Evolutionary conservation across 129 eudicot genomes (phyloP).

Genomic region (Sambucus nigra): DNA sequence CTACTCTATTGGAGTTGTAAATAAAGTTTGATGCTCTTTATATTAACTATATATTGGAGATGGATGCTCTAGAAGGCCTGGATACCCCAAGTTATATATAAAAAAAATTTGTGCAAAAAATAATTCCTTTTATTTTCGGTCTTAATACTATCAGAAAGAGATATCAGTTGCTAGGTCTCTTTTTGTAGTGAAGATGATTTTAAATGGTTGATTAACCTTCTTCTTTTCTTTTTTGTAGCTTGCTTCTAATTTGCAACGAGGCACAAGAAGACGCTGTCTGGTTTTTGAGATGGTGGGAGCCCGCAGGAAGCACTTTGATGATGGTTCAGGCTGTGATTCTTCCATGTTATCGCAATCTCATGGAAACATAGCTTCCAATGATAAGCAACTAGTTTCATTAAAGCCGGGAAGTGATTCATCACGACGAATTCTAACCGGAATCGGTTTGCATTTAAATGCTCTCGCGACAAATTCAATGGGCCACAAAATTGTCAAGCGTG

Average conservation of each 20-base stretch:
- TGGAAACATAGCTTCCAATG: conserved; percentile 19
- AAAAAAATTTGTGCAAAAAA: no score
- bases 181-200: background rate
- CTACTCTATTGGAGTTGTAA: no score
- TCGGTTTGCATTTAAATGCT: conserved; percentile 85
- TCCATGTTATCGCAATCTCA: conserved; percentile 26
- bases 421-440: conserved; percentile 52
- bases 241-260: conserved; percentile 50
- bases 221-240: conserved; percentile 27
- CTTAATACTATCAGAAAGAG: background rate
- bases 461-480: conserved; percentile 56
- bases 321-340: conserved; percentile 26
- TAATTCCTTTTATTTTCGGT: background rate
- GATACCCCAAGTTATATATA: no score
- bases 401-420: conserved; percentile 46
- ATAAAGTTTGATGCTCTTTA: no score
- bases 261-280: conserved; percentile 81
- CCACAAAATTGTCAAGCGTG: conserved; percentile 42
- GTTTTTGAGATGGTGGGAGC: conserved; percentile 77
- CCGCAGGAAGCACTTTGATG: conserved; percentile 44
- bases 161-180: no score
- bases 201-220: no score
- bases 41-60: no score
- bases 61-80: no score
- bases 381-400: conserved; percentile 25